Percentiles rank a stretch among this genome's conserved stretches.
phyloP scores from a whole-genome alignment of 1,284 basidiomycete species.

The Malassezia pachydermatis region DNA sequence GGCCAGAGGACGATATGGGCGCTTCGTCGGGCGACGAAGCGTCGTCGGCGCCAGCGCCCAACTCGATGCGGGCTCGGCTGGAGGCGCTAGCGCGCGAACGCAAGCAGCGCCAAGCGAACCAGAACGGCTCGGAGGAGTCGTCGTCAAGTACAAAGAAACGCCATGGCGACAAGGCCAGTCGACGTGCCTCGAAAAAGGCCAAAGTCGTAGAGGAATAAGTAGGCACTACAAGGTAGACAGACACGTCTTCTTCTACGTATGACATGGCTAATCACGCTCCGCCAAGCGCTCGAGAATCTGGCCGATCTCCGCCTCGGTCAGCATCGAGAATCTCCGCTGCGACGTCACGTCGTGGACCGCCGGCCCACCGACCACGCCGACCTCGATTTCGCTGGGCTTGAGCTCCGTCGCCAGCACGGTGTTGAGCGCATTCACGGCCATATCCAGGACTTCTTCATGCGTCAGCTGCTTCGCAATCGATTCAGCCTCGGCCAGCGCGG shows the following conservation, averaged over 20 bases:
- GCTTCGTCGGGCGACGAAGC: slow-evolving; percentile 7
- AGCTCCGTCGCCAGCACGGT: slow-evolving; percentile 89
- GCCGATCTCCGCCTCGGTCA: slow-evolving; percentile 33
- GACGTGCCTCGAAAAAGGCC: slow-evolving; percentile 20
- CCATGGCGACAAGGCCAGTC: slow-evolving; percentile 6
- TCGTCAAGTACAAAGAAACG: slow-evolving; percentile 7
- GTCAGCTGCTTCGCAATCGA: slow-evolving; percentile 23
- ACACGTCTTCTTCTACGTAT: background rate
- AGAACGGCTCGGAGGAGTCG: slow-evolving; percentile 5
- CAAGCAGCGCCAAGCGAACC: slow-evolving; percentile 15
- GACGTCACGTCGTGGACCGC: slow-evolving; percentile 20
- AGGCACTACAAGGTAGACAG: background rate
- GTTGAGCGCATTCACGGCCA: slow-evolving; percentile 88
- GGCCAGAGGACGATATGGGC: slow-evolving; percentile 16
- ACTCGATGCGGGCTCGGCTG: slow-evolving; percentile 13
- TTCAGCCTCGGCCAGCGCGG: slow-evolving; percentile 30
- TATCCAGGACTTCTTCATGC: slow-evolving; percentile 53
- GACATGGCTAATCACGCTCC: slow-evolving; percentile 30
- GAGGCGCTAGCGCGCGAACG: slow-evolving; percentile 12
- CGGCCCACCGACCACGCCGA: slow-evolving; percentile 50
- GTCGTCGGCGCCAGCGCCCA: background rate
- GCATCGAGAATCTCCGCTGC: slow-evolving; percentile 36
- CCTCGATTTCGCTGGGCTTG: slow-evolving; percentile 58
- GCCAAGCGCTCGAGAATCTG: slow-evolving; percentile 43
- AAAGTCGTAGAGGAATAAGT: slow-evolving; percentile 14